Percentiles rank a stretch among this genome's conserved stretches.
phyloP scores from a whole-genome alignment of 371 early-diverging fungal genomes.

The Mucor saturninus region DNA sequence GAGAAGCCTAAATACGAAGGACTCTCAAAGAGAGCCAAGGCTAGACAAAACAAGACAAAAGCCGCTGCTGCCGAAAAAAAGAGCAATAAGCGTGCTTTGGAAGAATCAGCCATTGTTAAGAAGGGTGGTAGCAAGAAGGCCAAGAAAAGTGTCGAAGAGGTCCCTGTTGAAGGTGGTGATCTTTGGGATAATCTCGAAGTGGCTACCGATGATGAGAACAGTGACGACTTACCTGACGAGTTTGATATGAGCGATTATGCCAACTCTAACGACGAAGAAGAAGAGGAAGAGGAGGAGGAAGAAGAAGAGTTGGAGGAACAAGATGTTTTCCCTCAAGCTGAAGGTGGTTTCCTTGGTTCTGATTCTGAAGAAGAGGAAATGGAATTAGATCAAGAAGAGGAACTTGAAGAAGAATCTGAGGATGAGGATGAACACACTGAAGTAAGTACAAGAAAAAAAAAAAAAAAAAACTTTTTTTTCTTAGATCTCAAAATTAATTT shows the following conservation, averaged over 20 bases:
- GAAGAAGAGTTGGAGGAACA: slow-evolving; percentile 39
- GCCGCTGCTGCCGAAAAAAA: slow-evolving; percentile 41
- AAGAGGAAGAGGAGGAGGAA: slow-evolving; percentile 32
- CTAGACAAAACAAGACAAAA: slow-evolving; percentile 34
- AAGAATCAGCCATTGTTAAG: slow-evolving; percentile 28
- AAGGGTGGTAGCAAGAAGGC: slow-evolving; percentile 36
- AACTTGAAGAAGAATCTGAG: slow-evolving; percentile 46
- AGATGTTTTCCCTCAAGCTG: slow-evolving; percentile 56
- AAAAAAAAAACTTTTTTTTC: slow-evolving; percentile 19
- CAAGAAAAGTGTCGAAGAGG: not conserved
- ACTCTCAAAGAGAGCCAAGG: slow-evolving; percentile 37
- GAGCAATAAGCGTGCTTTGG: slow-evolving; percentile 39
- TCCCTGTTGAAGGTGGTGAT: slow-evolving; percentile 30
- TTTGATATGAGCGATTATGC: slow-evolving; percentile 32
- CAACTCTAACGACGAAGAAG: slow-evolving; percentile 35
- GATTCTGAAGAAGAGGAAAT: slow-evolving; percentile 56
- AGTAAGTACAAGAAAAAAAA: slow-evolving; percentile 23
- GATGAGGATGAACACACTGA: slow-evolving; percentile 41
- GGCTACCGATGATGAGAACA: slow-evolving; percentile 58
- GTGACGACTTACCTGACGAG: slow-evolving; percentile 35
- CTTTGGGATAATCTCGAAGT: slow-evolving; percentile 58
- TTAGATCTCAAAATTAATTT: not conserved
- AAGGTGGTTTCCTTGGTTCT: slow-evolving; percentile 59
- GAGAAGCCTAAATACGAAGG: slow-evolving; percentile 29
- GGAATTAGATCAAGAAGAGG: slow-evolving; percentile 42